phyloP scores from a whole-genome alignment of 139 green algal genomes.

The Dunaliella sp. region DNA sequence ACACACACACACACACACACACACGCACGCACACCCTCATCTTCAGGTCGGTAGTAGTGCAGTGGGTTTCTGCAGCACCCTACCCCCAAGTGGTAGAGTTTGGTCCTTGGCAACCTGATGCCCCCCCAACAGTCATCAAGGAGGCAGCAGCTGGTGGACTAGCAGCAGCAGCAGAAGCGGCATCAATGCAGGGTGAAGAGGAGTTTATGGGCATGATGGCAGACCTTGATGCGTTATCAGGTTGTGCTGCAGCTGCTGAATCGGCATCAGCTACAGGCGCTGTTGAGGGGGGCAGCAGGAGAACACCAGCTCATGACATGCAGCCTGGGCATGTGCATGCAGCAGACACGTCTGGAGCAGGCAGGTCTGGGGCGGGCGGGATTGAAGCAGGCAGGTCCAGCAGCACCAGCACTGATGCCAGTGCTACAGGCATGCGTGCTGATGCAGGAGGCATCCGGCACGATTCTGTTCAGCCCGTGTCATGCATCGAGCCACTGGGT shows the following conservation, averaged over 20 bases:
- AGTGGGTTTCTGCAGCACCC: not conserved
- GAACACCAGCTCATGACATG: no score
- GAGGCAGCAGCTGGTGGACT: not conserved
- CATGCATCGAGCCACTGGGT: not conserved
- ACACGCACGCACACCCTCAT: not conserved
- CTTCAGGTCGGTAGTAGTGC: constrained; percentile 5
- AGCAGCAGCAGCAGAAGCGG: not conserved
- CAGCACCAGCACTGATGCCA: no score
- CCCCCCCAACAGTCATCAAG: not conserved
- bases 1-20: not conserved
- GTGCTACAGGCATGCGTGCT: no score
- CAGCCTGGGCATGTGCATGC: no score
- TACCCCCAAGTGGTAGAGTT: not conserved
- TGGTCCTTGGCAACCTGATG: not conserved
- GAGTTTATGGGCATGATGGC: no score
- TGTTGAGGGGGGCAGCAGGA: no score
- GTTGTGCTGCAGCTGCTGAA: no score
- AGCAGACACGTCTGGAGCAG: no score
- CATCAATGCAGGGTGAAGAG: not conserved
- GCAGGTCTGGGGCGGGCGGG: no score
- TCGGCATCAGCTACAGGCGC: no score
- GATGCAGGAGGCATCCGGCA: not conserved
- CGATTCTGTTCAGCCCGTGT: not conserved
- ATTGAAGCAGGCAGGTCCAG: no score
- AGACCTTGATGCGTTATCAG: no score